phyloP scores from a whole-genome alignment of 257 asterid species.

The Ehretia macrophylla region DNA sequence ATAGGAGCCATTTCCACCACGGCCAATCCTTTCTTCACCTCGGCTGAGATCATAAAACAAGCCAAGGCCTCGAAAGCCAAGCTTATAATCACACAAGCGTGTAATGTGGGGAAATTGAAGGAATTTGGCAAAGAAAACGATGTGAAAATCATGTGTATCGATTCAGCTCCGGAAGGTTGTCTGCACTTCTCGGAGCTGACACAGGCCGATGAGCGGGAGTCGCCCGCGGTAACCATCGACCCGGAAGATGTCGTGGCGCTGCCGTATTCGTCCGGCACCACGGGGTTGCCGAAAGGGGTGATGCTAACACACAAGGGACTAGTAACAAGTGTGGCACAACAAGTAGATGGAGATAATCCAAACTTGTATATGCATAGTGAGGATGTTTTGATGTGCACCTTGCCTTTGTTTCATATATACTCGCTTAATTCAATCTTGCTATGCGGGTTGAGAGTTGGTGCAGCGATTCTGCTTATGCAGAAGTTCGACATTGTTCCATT shows the following conservation, averaged over 20 bases:
- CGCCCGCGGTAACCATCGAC: conserved; percentile 53
- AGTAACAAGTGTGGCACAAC: conserved; percentile 88
- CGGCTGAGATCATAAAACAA: conserved; percentile 66
- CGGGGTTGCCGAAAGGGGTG: conserved; percentile 94
- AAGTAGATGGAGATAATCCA: conserved; percentile 90
- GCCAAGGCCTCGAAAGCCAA: conserved; percentile 63
- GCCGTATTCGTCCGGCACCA: conserved; percentile 95
- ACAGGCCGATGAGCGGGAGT: conserved; percentile 40
- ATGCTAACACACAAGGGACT: conserved; percentile 88
- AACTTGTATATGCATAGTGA: conserved; percentile 70
- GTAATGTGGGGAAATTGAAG: conserved; percentile 47
- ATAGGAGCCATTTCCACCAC: conserved; percentile 68
- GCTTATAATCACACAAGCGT: conserved; percentile 48
- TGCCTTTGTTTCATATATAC: conserved; percentile 81
- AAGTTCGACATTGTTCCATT: conserved; percentile 67
- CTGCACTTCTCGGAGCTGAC: conserved; percentile 47
- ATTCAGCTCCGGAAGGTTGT: conserved; percentile 43
- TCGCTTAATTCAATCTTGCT: conserved; percentile 75
- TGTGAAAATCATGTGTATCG: conserved; percentile 45
- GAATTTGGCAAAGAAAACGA: conserved; percentile 39
- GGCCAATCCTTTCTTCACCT: conserved; percentile 86
- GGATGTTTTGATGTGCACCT: conserved; percentile 73
- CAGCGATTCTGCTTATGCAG: conserved; percentile 74
- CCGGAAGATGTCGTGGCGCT: conserved; percentile 82
- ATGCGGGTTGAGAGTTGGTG: conserved; percentile 86